These are phyloP conservation scores for Heterobasidion irregulare DNA, from an alignment of 1,284 basidiomycete species.

Conservation along the genomic window DNA sequence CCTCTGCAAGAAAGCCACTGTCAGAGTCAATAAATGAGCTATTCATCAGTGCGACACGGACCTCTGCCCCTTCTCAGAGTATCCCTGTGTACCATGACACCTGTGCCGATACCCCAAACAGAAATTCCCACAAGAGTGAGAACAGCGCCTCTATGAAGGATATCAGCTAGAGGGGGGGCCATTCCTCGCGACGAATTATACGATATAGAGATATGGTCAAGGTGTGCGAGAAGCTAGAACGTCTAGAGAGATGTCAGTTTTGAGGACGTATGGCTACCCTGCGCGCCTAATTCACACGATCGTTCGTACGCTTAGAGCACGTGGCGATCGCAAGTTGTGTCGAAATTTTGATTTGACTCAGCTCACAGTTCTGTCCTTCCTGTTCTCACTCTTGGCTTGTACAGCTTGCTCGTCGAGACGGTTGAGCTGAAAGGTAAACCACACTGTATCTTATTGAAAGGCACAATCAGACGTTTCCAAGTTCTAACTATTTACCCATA, in stretches of 20 bases:
- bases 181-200: neutral
- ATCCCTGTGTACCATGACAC: conserved; percentile 9
- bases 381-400: too few species aligned
- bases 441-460: too few species aligned
- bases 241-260: too few species aligned
- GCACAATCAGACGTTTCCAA: too few species aligned
- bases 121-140: conserved; percentile 9
- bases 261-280: neutral
- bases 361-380: too few species aligned
- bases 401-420: too few species aligned
- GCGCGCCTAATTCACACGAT: too few species aligned
- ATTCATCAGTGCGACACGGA: neutral
- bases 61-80: conserved; percentile 12
- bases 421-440: too few species aligned
- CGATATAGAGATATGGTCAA: neutral
- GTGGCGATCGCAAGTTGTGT: too few species aligned
- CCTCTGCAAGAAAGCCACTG: neutral
- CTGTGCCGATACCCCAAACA: conserved; percentile 9
- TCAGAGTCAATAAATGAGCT: neutral
- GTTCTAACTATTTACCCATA: too few species aligned
- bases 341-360: too few species aligned
- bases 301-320: too few species aligned
- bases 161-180: conserved; percentile 8
- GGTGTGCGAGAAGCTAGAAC: neutral
- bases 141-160: conserved; percentile 11